These are phyloP conservation scores for Arthrobotrys conoides DNA, from an alignment of 2,329 filamentous ascomycete species.

Conservation along the genomic window DNA sequence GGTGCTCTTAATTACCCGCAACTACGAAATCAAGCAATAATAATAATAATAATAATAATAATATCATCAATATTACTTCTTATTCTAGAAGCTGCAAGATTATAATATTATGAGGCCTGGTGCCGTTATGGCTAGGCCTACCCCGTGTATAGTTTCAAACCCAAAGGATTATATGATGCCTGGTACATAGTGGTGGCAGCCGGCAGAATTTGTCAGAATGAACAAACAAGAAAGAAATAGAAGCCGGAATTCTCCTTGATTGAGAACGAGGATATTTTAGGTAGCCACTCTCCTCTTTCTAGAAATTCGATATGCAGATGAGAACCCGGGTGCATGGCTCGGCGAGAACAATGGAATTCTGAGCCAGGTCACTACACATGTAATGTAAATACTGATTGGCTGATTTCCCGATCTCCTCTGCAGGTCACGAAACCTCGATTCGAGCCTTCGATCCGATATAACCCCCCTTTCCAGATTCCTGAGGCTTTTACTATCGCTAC, in stretches of 20 bases:
- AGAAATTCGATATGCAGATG: slow-evolving; percentile 21
- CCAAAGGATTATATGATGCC: slow-evolving; percentile 17
- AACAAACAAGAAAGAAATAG: background rate
- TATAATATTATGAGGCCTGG: slow-evolving; percentile 26
- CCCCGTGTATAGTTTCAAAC: slow-evolving; percentile 24
- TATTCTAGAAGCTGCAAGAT: slow-evolving; percentile 26
- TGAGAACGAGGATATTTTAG: slow-evolving; percentile 1
- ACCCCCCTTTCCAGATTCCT: slow-evolving; percentile 7
- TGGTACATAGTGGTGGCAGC: background rate
- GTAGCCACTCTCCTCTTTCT: slow-evolving; percentile 15
- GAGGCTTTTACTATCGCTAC: background rate
- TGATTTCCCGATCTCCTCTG: slow-evolving; percentile 20
- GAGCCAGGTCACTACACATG: slow-evolving; percentile 21
- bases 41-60: background rate
- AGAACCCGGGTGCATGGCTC: slow-evolving; percentile 1
- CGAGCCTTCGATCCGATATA: slow-evolving; percentile 17
- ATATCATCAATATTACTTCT: slow-evolving; percentile 12
- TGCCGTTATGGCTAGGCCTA: slow-evolving; percentile 18
- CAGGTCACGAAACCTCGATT: slow-evolving; percentile 30
- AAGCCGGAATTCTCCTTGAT: background rate
- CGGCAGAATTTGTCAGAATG: slow-evolving; percentile 14
- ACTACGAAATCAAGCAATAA: slow-evolving; percentile 7
- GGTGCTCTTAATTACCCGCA: slow-evolving; percentile 8
- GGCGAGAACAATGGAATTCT: background rate
- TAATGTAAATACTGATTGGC: slow-evolving; percentile 11